Evolutionary conservation across 2,329 filamentous ascomycete genomes (phyloP), one percentile per base, ranked within the genome.

Genomic region (Claviceps humidiphila): DNA sequence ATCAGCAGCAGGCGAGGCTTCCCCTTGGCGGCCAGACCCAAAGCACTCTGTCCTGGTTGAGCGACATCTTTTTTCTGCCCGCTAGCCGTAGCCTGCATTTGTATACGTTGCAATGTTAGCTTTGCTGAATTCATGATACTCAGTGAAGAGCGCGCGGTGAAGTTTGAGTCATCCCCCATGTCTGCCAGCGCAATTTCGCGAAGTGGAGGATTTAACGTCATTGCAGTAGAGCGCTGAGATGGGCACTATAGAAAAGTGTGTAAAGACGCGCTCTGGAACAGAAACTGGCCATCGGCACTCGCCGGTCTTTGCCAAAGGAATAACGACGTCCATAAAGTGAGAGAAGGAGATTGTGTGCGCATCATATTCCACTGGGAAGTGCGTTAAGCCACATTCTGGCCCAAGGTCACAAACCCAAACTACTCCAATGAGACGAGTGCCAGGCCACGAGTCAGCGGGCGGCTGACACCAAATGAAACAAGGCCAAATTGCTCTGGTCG

Each of bases 1-100:
- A 98, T 97, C 58, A 98, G 74, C 53, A 98, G 73, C 51, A 98
- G 71, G 60, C 90, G 81, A 38, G 93, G 93, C 67, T 93, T 94
- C 69, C 76, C 76, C 62, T 83, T 83, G 30, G 72, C 68, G 22
- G 75, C 68, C 51, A 68, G 67, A 51, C 72, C 72, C 13, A 71
- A 64, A 8, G 68, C 65, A n/a, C 69, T 66, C 47, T 76, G 74
- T 16, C 66, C 64, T 48, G 68, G 65, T 56, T 74, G 75, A 44
- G 64, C 60, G 47, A 67, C 72, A 68, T 80, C 70, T 52, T 74
- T 73, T 56, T 69, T 74, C 50, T 74, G 71, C 45, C 74, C 66
- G 63, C 70, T 73, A 59, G 73, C 68, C 54, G 71, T 72, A 61
- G 78, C 79, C 80, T 84, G 80, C 68, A 80, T 71, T 61, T 76